Evolutionary conservation across 2,329 filamentous ascomycete genomes (phyloP), one percentile per base, ranked within the genome.

Genomic region (Pezizomycotina sp.): DNA sequence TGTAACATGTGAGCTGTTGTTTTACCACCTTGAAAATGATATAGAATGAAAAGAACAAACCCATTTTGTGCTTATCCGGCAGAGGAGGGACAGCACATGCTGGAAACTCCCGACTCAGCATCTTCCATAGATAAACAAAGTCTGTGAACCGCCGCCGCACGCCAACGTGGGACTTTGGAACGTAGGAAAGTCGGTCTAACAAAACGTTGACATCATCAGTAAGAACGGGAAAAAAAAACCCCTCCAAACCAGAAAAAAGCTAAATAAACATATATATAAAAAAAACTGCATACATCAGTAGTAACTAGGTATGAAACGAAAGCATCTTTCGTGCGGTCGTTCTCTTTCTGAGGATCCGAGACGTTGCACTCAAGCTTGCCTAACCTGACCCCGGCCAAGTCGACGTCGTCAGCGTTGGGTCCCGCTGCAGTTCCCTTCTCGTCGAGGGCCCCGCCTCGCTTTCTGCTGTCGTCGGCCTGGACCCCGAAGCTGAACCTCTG

Each of bases 21-120:
- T 24, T 24, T 24, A n/a, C n/a, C 22, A 8, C n/a, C 8, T 24
- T n/a, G 22, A 24, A 24, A 24, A n/a, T 24, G n/a, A 8, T 8
- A n/a, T n/a, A n/a, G 32, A 39, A 27, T 38, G 31, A 12, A 13
- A 31, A 7, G 12, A 27, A 10, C 37, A 31, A 36, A 51, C 50
- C 50, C 80, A 98, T 92, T 60, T 91, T 91, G 65, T 95, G 86
- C 66, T 95, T 98, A 61, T 95, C 89, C 34, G 89, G 89, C 35
- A 98, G 66, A 29, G 89, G 89, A 19, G 89, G 89, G 3, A 98
- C 81, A 30, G 89, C 89, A 58, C 78, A 81, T 61, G 82, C 80
- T 42, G 83, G 81, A 52, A 82, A 95, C 56, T 93, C 84, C 55
- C 74, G 75, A 46, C 68, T 74, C 33, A 98, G 73, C 20, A 80